These are phyloP conservation scores for Micractinium sp. DNA, from an alignment of 139 green algal species.

Conservation along the genomic window DNA sequence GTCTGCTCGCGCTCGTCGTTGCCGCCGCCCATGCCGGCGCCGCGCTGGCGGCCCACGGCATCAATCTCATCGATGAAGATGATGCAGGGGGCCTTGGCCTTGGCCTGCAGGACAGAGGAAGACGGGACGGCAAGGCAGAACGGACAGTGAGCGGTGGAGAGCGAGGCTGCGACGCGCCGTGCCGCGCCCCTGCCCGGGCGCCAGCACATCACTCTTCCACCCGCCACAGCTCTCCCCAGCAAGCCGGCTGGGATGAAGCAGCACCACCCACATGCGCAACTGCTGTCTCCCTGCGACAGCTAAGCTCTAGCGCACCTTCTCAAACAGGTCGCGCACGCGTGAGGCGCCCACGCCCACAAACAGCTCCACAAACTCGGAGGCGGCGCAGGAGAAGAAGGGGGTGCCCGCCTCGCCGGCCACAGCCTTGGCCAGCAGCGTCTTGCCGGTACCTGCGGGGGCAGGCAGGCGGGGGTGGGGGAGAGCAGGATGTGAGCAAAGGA, in stretches of 20 bases:
- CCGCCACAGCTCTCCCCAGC: too few species aligned
- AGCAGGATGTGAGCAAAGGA: too few species aligned
- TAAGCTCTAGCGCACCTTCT: conserved; percentile 76
- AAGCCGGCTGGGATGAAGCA: too few species aligned
- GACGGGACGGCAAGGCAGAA: neutral
- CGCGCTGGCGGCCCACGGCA: conserved; percentile 94
- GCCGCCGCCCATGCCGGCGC: conserved; percentile 96
- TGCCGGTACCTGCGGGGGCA: conserved; percentile 74
- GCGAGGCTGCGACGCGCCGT: neutral
- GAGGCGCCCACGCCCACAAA: conserved; percentile 99
- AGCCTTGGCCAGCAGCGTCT: conserved; percentile 91
- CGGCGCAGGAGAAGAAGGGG: conserved; percentile 97
- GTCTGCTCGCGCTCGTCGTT: conserved; percentile 99
- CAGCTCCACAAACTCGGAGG: conserved; percentile 99
- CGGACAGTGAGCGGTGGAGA: neutral
- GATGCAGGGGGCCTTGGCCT: conserved; percentile 97
- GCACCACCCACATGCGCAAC: too few species aligned
- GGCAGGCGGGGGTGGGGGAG: neutral
- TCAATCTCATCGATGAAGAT: conserved; percentile 99
- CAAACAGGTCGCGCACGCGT: conserved; percentile 97
- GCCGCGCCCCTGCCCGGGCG: too few species aligned
- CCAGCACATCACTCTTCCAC: neutral
- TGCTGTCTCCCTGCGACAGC: too few species aligned
- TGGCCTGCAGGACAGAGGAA: conserved; percentile 59
- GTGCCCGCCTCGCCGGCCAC: conserved; percentile 95